phyloP scores from a whole-genome alignment of 2,329 filamentous ascomycete species.

The Thermoascus crustaceus region DNA sequence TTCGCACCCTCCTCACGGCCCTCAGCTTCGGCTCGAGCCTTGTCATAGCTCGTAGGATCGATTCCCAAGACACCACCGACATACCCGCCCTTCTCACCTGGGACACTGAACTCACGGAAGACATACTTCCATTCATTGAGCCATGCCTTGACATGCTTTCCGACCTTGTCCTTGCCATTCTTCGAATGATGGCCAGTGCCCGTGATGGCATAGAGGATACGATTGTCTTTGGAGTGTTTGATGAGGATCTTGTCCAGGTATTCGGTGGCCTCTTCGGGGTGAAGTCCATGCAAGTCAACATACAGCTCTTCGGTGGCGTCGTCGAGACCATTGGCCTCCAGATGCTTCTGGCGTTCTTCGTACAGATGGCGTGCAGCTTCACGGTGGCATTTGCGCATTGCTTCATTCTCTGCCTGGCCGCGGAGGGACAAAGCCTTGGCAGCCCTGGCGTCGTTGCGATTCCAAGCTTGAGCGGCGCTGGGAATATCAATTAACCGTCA shows the following conservation, averaged over 20 bases:
- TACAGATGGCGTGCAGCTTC: constrained; percentile 89
- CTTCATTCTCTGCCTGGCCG: constrained; percentile 91
- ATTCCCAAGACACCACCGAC: constrained; percentile 58
- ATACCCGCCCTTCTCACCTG: constrained; percentile 79
- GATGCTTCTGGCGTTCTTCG: constrained; percentile 78
- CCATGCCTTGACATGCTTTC: constrained; percentile 83
- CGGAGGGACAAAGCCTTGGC: constrained; percentile 91
- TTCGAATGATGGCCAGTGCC: constrained; percentile 97
- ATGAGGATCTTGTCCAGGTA: constrained; percentile 83
- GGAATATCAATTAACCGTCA: neutral
- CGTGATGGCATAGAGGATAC: constrained; percentile 88
- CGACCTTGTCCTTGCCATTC: constrained; percentile 97
- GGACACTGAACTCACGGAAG: constrained; percentile 92
- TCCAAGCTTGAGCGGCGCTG: constrained; percentile 96
- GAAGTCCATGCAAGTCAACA: constrained; percentile 95
- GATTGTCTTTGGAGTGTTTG: constrained; percentile 63
- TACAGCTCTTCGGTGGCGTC: constrained; percentile 65
- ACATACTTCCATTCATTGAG: constrained; percentile 93
- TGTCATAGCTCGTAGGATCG: constrained; percentile 53
- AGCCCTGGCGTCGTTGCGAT: constrained; percentile 90
- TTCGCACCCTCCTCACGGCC: constrained; percentile 15
- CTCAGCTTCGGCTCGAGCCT: constrained; percentile 20
- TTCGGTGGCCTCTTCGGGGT: constrained; percentile 91
- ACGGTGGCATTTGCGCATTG: constrained; percentile 94
- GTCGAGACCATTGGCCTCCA: constrained; percentile 32